Base-by-base conservation (phyloP, 164 flowering plant genomes). In the Kalanchoe fedtschenkoi region DNA sequence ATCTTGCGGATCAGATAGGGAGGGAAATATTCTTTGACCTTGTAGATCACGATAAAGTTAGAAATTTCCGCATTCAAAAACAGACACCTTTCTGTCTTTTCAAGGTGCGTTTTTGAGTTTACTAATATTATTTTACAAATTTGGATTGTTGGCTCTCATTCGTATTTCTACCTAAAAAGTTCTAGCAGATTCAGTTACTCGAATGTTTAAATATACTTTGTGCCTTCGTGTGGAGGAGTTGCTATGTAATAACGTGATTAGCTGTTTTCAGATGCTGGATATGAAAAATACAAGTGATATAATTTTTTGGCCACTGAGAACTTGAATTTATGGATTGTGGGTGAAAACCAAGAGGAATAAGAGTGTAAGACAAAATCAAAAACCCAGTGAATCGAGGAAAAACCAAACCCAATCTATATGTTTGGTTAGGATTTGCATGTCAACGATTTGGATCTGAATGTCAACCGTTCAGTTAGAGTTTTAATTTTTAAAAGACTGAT, bases 31-130 rank as follows among this genome's bases (percentile, higher is more conserved):
- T 81, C 74, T 87, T 87, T 76, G 93, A 87, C 75, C 88, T 87
- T 38, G 93, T 87, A 53, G 90, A 87, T 75, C 93, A 87, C 74
- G 93, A 84, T 58, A 84, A 81, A 84, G 93, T 84, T 67, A 81
- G 79, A 41, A 76, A 83, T 74, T 87, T 87, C 34, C 88, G 93
- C 32, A 76, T 87, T 66, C 85, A 87, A 69, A 87, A 84, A 55
- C 86, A 84, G 72, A 76, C 72, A 59, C 73, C 80, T 10, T 87
- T 87, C 34, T 77, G 64, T 51, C 58, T 67, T 53, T 87, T 87
- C 69, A 87, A 87, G 93, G 93, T 87, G 72, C 54, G 32, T 15
- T 15, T 37, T 26, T 26, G 7, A 5, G 16, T 32, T 13, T 51
- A 6, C 17, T 17, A 26, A 24, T 13, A 10, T 24, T 8, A 13